phyloP scores from a whole-genome alignment of 441 rosid genomes.

The Corymbia calophylla region DNA sequence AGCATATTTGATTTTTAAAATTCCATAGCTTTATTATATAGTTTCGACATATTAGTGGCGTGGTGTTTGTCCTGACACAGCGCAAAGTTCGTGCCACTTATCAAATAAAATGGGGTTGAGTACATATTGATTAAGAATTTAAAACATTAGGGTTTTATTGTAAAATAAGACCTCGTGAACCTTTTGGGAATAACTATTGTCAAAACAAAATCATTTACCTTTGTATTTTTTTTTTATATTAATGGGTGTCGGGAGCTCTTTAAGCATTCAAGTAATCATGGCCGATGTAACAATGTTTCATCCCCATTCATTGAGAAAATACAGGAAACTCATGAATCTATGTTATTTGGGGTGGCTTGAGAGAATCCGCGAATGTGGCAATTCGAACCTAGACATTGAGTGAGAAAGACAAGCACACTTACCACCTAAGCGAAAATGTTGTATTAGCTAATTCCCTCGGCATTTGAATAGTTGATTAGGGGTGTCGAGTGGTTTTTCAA shows the following conservation, averaged over 20 bases:
- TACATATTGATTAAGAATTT: not conserved
- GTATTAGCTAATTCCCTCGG: not conserved
- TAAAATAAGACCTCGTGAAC: not conserved
- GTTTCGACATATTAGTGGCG: not conserved
- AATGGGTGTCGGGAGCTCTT: not conserved
- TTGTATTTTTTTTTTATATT: not conserved
- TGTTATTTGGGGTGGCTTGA: not conserved
- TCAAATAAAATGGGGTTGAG: not conserved
- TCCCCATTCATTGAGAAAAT: not conserved
- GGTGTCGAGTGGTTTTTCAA: fast-evolving
- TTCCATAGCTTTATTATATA: not conserved
- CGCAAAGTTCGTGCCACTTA: not conserved
- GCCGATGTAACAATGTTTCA: not conserved
- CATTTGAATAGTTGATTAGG: not conserved
- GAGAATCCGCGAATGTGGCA: not conserved
- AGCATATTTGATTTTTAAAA: not conserved
- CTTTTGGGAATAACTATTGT: not conserved
- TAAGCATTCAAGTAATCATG: not conserved
- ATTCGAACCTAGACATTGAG: fast-evolving
- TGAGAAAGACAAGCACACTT: not conserved
- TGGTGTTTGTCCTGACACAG: not conserved
- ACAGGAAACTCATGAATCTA: not conserved
- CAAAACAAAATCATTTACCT: not conserved
- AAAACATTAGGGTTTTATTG: not conserved
- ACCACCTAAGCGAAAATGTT: not conserved